Evolutionary conservation across 495 filamentous ascomycete species (phyloP).

Genomic region (Aspergillus hancockii): DNA sequence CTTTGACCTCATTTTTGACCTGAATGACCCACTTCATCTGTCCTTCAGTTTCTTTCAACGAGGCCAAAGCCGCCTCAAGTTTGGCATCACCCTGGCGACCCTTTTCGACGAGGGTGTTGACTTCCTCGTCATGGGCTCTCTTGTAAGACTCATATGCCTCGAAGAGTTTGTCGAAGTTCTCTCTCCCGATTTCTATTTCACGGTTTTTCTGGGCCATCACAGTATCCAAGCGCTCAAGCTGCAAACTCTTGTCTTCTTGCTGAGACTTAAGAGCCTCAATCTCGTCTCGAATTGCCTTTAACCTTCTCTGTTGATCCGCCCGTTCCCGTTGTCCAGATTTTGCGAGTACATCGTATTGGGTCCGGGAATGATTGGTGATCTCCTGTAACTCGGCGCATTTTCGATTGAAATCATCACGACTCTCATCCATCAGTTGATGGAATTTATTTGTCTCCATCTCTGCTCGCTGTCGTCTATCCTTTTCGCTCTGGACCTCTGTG

Average conservation of each 20-base stretch:
- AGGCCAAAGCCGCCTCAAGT: conserved; percentile 56
- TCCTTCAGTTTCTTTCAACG: conserved; percentile 61
- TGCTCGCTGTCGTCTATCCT: conserved; percentile 58
- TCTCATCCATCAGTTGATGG: conserved; percentile 60
- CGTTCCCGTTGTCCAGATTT: conserved; percentile 60
- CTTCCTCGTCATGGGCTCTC: conserved; percentile 57
- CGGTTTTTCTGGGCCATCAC: conserved; percentile 70
- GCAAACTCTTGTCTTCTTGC: conserved; percentile 47
- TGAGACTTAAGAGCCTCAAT: conserved; percentile 37
- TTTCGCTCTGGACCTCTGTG: conserved; percentile 65
- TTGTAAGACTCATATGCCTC: conserved; percentile 64
- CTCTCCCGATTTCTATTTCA: conserved; percentile 58
- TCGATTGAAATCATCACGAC: conserved; percentile 52
- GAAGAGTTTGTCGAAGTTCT: conserved; percentile 60
- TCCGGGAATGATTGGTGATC: conserved; percentile 51
- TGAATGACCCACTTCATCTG: conserved; percentile 70
- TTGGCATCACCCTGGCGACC: conserved; percentile 54
- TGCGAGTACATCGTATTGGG: conserved; percentile 71
- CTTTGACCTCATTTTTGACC: conserved; percentile 55
- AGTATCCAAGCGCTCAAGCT: conserved; percentile 62
- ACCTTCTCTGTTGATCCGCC: conserved; percentile 41
- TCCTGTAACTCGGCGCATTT: conserved; percentile 64
- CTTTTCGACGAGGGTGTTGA: conserved; percentile 56
- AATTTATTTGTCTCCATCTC: conserved; percentile 64
- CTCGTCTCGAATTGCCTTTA: conserved; percentile 35